Evolutionary conservation across 2,329 filamentous ascomycete species (phyloP), one percentile per base, ranked within the genome.

Genomic region (Pyricularia grisea): DNA sequence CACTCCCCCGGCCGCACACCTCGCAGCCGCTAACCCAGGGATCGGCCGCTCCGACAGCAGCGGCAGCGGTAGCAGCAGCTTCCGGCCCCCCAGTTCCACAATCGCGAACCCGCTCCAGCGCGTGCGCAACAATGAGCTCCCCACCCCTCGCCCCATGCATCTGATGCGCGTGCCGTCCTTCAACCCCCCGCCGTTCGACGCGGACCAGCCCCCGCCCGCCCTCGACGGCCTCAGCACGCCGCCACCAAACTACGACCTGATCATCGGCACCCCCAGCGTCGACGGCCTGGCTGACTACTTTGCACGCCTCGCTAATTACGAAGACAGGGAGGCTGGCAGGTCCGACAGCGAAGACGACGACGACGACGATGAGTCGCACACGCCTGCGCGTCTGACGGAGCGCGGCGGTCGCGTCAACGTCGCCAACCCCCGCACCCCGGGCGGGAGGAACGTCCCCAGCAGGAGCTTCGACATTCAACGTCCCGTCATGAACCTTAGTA

Each of bases 231-330:
- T 91, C 20, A 83, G 91, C 72, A 96, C 93, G 0, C 93, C 93
- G 1, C 94, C 94, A 9, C 94, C 94, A 0, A 88, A 91, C 69
- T 97, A 97, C 76, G 92, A 94, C 70, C 83, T 85, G 3, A 91
- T 96, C 55, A 87, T 95, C 1, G 91, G 90, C 20, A 87, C 86
- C 70, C 82, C 87, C 28, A 83, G 88, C 79, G 82, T 92, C 77
- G 78, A 93, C 81, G 79, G 89, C 0, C 78, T 97, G 65, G 91
- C 93, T 1, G 94, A 97, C 75, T 97, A 97, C 78, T 97, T 97
- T 76, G 83, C 90, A 0, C 87, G 94, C 0, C 80, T 97, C 58
- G 91, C 91, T 0, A 86, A 92, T 72, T 90, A 92, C 69, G 90
- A 92, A 2, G 80, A 81, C 25, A 67, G 68, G 17, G 11, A 64